Conservation (phyloP, 2,329 filamentous ascomycete genomes). For the Hypoxylon sp. region DNA sequence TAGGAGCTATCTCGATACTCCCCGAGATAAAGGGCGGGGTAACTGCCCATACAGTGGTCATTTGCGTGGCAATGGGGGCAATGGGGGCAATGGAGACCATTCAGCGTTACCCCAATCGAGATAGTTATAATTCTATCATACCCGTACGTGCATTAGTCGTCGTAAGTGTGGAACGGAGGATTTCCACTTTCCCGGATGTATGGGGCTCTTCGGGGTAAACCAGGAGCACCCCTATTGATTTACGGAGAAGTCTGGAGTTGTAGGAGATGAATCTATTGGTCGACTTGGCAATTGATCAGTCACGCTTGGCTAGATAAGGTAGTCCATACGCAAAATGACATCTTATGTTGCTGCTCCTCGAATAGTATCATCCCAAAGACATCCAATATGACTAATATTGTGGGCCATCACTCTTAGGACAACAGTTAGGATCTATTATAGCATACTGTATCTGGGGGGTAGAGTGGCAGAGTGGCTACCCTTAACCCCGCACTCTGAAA, state of each 20-base stretch:
- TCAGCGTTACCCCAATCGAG: constrained; percentile 29
- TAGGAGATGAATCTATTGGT: constrained; percentile 31
- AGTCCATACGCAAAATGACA: not conserved
- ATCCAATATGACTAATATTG: not conserved
- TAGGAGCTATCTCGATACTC: not conserved
- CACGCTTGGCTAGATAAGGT: constrained; percentile 13
- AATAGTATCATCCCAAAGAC: not conserved
- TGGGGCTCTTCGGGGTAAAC: constrained; percentile 30
- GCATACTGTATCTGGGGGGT: no score
- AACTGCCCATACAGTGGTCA: constrained; percentile 19
- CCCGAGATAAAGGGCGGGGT: constrained; percentile 38
- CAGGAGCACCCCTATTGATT: constrained; percentile 5
- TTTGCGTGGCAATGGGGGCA: constrained; percentile 24
- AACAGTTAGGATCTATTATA: not conserved
- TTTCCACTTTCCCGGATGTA: constrained; percentile 40
- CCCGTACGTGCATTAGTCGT: constrained; percentile 9
- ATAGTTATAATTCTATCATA: constrained; percentile 4
- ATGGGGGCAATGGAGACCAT: constrained; percentile 15
- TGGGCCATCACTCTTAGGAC: constrained; percentile 1
- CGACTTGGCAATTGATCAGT: constrained; percentile 2
- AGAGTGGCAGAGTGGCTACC: no score
- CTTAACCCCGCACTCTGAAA: constrained; percentile 15
- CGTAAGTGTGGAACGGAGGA: constrained; percentile 18
- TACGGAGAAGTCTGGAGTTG: constrained; percentile 33
- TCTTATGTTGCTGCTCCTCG: not conserved